Evolutionary conservation across 176 grass and related monocot genomes (phyloP).

Genomic region (Areca catechu): DNA sequence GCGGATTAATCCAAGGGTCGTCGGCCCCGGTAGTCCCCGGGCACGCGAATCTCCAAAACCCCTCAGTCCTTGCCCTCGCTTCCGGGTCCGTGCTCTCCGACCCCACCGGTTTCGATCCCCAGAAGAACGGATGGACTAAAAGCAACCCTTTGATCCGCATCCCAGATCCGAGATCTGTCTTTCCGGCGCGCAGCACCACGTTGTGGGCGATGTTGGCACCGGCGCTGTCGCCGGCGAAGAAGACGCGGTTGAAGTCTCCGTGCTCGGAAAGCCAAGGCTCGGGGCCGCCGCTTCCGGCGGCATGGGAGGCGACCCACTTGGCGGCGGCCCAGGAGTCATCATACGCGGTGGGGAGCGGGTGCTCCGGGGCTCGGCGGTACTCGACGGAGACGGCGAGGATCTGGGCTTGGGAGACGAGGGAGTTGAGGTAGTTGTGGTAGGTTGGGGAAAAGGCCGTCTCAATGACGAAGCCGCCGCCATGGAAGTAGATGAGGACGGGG

Average conservation of each 20-base stretch:
- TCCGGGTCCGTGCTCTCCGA: too few species aligned
- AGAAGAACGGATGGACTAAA: too few species aligned
- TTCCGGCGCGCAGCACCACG: slow-evolving; percentile 23
- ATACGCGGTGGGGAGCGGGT: slow-evolving; percentile 40
- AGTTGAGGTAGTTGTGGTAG: slow-evolving; percentile 42
- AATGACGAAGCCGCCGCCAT: slow-evolving; percentile 47
- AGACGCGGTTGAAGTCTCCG: slow-evolving; percentile 38
- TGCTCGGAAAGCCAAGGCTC: slow-evolving; percentile 43
- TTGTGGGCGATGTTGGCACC: slow-evolving; percentile 53
- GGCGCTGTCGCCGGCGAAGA: slow-evolving; percentile 58
- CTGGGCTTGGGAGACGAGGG: slow-evolving; percentile 32
- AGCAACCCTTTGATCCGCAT: slow-evolving; percentile 34
- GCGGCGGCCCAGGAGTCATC: slow-evolving; percentile 44
- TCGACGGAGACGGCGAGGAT: slow-evolving; percentile 48
- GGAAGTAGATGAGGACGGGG: slow-evolving; percentile 57
- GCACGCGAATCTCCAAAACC: too few species aligned
- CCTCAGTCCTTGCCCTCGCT: too few species aligned
- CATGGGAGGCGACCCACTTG: slow-evolving; percentile 20
- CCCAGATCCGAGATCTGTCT: neutral
- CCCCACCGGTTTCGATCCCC: too few species aligned
- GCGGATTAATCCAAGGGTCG: too few species aligned
- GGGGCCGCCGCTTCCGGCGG: slow-evolving; percentile 1
- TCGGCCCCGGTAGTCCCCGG: too few species aligned
- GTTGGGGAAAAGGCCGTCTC: slow-evolving; percentile 26
- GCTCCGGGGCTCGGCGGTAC: slow-evolving; percentile 80